Percentiles rank a stretch among this genome's conserved stretches.
Conservation (phyloP, 2,329 filamentous ascomycete genomes). For the Colletotrichum sp. region DNA sequence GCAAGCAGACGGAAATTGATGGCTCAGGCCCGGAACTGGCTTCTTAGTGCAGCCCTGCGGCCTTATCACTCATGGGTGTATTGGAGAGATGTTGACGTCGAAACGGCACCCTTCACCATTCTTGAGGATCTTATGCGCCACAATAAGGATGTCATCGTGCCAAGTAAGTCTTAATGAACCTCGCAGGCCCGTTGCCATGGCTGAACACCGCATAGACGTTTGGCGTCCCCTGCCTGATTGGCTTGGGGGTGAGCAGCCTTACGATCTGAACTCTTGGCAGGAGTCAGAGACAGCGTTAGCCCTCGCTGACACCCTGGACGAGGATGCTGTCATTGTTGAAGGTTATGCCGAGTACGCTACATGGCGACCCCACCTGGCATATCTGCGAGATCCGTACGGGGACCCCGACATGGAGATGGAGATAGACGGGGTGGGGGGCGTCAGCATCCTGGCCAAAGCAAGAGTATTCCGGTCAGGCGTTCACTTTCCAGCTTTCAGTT, state of each 20-base stretch:
- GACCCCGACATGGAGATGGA: conserved; percentile 99
- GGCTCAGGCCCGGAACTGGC: conserved; percentile 97
- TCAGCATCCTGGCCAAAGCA: conserved; percentile 96
- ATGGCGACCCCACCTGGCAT: conserved; percentile 96
- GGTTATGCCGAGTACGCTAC: conserved; percentile 99
- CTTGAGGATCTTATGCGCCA: conserved; percentile 98
- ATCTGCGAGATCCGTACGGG: conserved; percentile 94
- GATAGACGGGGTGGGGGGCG: conserved; percentile 95
- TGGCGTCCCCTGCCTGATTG: conserved; percentile 99
- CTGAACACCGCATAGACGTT: conserved; percentile 69
- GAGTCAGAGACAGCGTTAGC: conserved; percentile 96
- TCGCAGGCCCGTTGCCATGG: not conserved
- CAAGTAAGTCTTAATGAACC: conserved; percentile 71
- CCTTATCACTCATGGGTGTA: conserved; percentile 99
- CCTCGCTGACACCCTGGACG: conserved; percentile 91
- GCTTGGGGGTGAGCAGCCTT: conserved; percentile 97
- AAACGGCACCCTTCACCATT: conserved; percentile 96
- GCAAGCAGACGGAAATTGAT: conserved; percentile 93
- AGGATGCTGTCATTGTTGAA: conserved; percentile 98
- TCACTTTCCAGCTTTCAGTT: conserved; percentile 98
- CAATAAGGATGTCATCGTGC: conserved; percentile 98
- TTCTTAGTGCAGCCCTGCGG: conserved; percentile 88
- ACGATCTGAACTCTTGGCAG: conserved; percentile 99
- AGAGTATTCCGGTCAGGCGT: conserved; percentile 93
- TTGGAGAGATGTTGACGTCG: conserved; percentile 98